Conservation (phyloP, 129 eudicot genomes). For the Daucus carota region DH1_v3.0 NC_030383.2:52620001-52620500, state of each 20-base stretch:
- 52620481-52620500: neutral
- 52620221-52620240: neutral
- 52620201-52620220: constrained; percentile 5
- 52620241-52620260: neutral
- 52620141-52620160: neutral
- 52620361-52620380: constrained; percentile 5
- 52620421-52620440: constrained; percentile 5
- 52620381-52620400: neutral
- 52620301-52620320: neutral
- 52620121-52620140: constrained; percentile 1
- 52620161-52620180: neutral
- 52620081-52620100: constrained; percentile 3
- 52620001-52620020: neutral
- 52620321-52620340: neutral
- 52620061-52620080: neutral
- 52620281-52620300: neutral
- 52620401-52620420: neutral
- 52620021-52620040: neutral
- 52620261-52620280: neutral
- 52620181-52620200: neutral
- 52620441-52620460: neutral
- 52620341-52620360: neutral
- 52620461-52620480: constrained; percentile 1
- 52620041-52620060: neutral
- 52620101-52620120: neutral